Percentiles rank a stretch among this genome's conserved stretches.
Evolutionary conservation across 139 green algal genomes (phyloP).

Genomic region (Micractinium sp.): DNA sequence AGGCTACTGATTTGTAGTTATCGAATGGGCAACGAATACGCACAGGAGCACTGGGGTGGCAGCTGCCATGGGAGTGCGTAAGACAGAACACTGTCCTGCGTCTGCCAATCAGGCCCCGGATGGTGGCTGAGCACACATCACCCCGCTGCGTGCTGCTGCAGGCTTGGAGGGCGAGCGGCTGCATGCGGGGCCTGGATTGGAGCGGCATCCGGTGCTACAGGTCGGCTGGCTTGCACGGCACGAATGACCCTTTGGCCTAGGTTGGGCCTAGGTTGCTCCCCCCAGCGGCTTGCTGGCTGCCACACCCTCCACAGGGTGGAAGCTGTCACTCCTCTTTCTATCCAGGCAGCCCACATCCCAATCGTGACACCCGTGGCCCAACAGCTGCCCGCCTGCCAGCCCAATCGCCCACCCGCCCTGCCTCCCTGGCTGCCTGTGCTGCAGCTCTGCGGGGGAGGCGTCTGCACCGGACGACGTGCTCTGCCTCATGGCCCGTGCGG

Average conservation of each 20-base stretch:
- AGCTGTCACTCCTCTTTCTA: no score
- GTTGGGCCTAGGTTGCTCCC: no score
- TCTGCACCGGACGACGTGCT: constrained; percentile 69
- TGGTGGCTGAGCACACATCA: background rate
- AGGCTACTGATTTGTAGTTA: background rate
- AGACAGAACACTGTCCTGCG: background rate
- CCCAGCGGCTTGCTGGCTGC: no score
- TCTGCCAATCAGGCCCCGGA: background rate
- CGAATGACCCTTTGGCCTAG: no score
- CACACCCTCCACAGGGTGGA: no score
- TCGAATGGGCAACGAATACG: no score
- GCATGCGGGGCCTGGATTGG: constrained; percentile 62
- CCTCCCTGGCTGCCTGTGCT: background rate
- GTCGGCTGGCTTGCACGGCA: background rate
- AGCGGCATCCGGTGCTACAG: constrained; percentile 67
- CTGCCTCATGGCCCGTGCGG: constrained; percentile 64
- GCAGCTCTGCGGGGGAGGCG: constrained; percentile 73
- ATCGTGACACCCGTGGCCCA: no score
- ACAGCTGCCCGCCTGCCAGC: background rate
- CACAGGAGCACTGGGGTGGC: background rate
- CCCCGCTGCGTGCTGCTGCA: background rate
- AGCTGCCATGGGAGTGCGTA: background rate
- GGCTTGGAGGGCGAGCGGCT: constrained; percentile 71
- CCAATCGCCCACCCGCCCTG: background rate
- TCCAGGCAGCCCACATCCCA: no score